Evolutionary conservation across 2,329 filamentous ascomycete species (phyloP), one percentile per base, ranked within the genome.

Genomic region (Paecilomyces fulvus): DNA sequence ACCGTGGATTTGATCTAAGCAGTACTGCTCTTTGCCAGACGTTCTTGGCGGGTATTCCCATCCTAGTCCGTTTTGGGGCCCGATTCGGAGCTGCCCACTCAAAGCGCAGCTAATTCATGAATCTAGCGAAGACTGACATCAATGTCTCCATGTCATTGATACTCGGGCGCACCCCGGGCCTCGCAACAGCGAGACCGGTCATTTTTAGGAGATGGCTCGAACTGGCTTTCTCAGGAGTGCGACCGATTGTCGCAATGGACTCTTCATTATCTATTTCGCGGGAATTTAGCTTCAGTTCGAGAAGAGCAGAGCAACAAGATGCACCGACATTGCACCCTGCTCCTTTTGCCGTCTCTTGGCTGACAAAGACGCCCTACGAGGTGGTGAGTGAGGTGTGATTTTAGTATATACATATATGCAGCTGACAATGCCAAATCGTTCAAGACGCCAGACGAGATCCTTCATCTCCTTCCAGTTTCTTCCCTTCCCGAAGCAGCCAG

Each of bases 291-390:
- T 49, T 12, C 14, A 49, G 30, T 9, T 43, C 37, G 37, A 43
- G 8, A 9, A 43, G 37, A 43, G n/a, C n/a, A 43, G n/a, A 43
- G n/a, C 37, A 43, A 43, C 17, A n/a, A 43, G 17, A 17, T 17
- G n/a, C 37, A 17, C 8, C 37, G 17, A 3, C 37, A 9, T 37
- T 7, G 12, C 37, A n/a, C 6, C 17, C 37, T 9, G n/a, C n/a
- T 10, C 59, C 60, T 6, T 61, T 68, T 30, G 69, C 70, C 14
- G 66, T 62, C 55, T 70, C 70, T 31, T 72, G 68, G 70, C 60
- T 71, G 31, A 69, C 70, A 12, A 65, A 60, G 52, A 64, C 63
- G 14, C 68, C 69, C 3, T 61, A 65, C 52, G 57, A 59, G 17
- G 64, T 69, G 55, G 69, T 72, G 55, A 61, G 67, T 54, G 12